Evolutionary conservation across 208 protist genomes (phyloP), one percentile per base, ranked within the genome.

Genomic region (Crithidia fasciculata): DNA sequence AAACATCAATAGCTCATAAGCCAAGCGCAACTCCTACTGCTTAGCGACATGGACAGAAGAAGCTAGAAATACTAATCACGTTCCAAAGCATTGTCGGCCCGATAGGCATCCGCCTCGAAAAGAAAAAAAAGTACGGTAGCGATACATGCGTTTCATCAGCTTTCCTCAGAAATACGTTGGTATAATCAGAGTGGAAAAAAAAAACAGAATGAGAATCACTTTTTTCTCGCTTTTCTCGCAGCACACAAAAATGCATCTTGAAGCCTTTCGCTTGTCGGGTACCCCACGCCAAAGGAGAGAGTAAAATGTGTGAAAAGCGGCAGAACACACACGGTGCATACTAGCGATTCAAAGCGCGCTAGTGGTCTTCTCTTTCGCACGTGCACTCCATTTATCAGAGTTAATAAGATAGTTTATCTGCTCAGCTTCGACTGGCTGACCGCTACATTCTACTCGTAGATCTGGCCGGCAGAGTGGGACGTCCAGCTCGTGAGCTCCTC

Each of bases 401-500:
- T 28, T 28, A 28, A 28, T 28, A 28, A 28, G 28, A 2, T 28
- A 28, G 28, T 28, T 28, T 28, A 28, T 28, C 28, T 28, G 28
- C 28, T 28, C 28, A 28, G 28, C 6, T 28, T 28, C 6, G 7
- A 56, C 52, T 19, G 16, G 52, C 52, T 8, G n/a, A 56, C 15
- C 16, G 6, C 12, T 58, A 61, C 16, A 78, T 36, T 57, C 72
- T 84, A 88, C 81, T 97, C 94, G 77, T 97, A 97, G 76, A 98
- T 79, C 76, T 93, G 92, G 60, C 70, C 74, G 65, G 77, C 80
- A 59, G 41, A 53, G 53, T 47, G 5, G 8, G 16, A 56, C 36
- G 89, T 92, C 88, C 89, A 98, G 76, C 55, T 78, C 72, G 83
- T 66, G 9, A 99, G 43, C 79, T 98, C 97, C 63, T 96, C 88